Evolutionary conservation across 139 green algal genomes (phyloP), one percentile per base, ranked within the genome.

Genomic region (Monoraphidium neglectum): DNA sequence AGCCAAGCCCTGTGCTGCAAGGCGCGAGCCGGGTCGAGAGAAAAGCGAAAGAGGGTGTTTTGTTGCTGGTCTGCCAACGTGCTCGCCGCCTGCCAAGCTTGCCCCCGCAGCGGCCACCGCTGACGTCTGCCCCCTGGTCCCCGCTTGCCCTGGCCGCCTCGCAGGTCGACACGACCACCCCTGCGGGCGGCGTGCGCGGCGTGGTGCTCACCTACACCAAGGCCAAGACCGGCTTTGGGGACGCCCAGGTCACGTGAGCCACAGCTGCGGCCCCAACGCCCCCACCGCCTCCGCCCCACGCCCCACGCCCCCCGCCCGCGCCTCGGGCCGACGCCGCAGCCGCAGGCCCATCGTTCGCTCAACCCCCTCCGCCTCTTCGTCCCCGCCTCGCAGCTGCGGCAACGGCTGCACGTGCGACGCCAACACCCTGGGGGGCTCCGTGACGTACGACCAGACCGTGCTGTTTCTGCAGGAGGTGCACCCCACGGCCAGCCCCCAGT

Each of bases 371-470:
- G 43, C 43, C 43, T 12, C 57, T 65, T 16, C 28, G 6, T 16
- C 28, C n/a, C 57, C 28, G 10, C 57, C 28, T 6, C 57, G 33
- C 73, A 79, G 73, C 21, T 80, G 75, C 40, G 37, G 36, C 66
- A 75, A 75, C 15, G 75, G 75, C 24, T 80, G 75, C 56, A 38
- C 33, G 2, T 80, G 75, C 30, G 37, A 30, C 3, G 2, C 28
- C 0, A 3, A 60, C 21, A 53, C 37, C 54, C 33, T 80, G 53
- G 53, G 69, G 4, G 75, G 75, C 66, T 53, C 53, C 37, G 47
- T 80, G 4, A 69, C 75, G 15, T 80, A 76, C 56, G 30, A 80
- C 75, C 75, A 80, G 12, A 37, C 70, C 18, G 75, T 80, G 5
- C 51, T 38, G 3, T 80, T 80, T 53, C 63, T 80, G 3, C 33